Evolutionary conservation across 805 yeast genomes (phyloP), one percentile per base, ranked within the genome.

Genomic region (Barnettozyma salicaria): DNA sequence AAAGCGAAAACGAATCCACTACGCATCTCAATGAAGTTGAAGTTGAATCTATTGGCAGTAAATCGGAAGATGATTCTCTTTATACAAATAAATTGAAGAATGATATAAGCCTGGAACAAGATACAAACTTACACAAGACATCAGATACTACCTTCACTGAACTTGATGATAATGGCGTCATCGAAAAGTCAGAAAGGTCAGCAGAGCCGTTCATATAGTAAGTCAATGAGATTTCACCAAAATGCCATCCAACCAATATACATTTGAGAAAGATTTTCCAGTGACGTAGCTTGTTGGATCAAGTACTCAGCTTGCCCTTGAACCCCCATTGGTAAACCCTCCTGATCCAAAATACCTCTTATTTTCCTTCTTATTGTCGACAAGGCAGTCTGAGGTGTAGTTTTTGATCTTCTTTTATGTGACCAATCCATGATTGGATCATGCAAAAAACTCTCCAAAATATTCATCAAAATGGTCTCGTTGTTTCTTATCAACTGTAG

Each of bases 191-290:
- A n/a, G n/a, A n/a, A n/a, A n/a, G n/a, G n/a, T n/a, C n/a, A n/a
- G n/a, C n/a, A n/a, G n/a, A n/a, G n/a, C n/a, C n/a, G n/a, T 10
- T 17, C 16, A 12, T 10, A 7, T 7, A 13, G 12, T 27, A 30
- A 16, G 6, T 14, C 19, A 16, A 21, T 20, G 7, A 30, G n/a
- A 4, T 4, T n/a, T 50, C 54, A 78, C 66, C 80, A 68, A 58
- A 80, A 78, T 7, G 92, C 74, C 61, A 77, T 66, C 99, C 99
- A 92, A 4, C 99, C 99, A 19, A 83, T 77, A 59, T 86, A 92
- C 98, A 92, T 90, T 47, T 72, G 81, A 21, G 85, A 69, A 29
- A 92, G 60, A 44, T 80, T 79, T 31, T 78, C 85, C 5, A 65
- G 65, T 2, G 86, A 77, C 0, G 84, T 72, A 0, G 97, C 92